Percentiles rank a stretch among this genome's conserved stretches.
These are phyloP conservation scores for Fusarium longipes DNA, from an alignment of 2,329 filamentous ascomycete species.

Conservation along the genomic window DNA sequence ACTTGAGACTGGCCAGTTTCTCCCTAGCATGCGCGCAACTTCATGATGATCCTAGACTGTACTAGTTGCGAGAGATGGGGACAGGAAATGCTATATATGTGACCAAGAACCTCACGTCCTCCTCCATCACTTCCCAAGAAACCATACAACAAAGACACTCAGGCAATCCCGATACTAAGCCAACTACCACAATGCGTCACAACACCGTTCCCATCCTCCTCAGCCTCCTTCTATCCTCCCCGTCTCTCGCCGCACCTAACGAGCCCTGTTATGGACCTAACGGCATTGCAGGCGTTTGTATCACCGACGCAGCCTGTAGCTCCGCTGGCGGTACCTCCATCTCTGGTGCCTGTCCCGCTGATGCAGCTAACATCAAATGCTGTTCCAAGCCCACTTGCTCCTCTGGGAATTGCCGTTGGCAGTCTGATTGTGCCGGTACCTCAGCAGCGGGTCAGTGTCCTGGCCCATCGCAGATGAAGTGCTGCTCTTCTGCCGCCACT, in stretches of 20 bases:
- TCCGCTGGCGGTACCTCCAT: conserved; percentile 53
- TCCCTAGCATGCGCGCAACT: neutral
- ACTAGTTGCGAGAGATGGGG: neutral
- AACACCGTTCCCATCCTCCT: conserved; percentile 17
- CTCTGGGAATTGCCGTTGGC: conserved; percentile 54
- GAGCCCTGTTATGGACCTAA: conserved; percentile 49
- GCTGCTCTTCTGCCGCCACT: conserved; percentile 49
- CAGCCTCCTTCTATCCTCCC: conserved; percentile 25
- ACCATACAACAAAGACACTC: neutral
- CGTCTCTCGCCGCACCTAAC: conserved; percentile 45
- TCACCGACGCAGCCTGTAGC: conserved; percentile 52
- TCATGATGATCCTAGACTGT: neutral
- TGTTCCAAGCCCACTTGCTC: conserved; percentile 55
- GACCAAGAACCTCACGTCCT: neutral
- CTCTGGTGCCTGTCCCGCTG: conserved; percentile 53
- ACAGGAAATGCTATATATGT: conserved; percentile 7
- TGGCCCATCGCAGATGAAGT: conserved; percentile 54
- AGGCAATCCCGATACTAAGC: neutral
- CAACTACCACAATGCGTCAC: conserved; percentile 38
- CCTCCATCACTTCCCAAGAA: neutral
- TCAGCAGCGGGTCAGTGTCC: conserved; percentile 51
- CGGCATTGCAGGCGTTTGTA: conserved; percentile 51
- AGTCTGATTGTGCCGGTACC: conserved; percentile 52
- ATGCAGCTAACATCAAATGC: conserved; percentile 54
- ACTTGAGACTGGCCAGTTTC: conserved; percentile 18